Conservation (phyloP, 306 rosid species). For the Abrus precatorius region DNA sequence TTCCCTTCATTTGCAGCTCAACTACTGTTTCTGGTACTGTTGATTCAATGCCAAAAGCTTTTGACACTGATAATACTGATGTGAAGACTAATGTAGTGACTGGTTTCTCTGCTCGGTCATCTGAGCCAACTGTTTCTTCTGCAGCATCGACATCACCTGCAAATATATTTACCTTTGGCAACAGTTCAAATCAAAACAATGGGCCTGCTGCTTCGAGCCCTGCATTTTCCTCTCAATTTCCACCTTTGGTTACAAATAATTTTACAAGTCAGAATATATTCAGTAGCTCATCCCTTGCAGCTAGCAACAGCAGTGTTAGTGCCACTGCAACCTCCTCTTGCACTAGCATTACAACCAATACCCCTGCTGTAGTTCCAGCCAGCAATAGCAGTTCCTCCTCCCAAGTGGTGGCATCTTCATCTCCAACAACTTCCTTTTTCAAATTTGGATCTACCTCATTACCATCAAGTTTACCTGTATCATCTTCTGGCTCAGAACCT, state of each 20-base stretch:
- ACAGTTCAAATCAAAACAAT: conserved; percentile 54
- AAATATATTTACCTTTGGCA: conserved; percentile 50
- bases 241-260: conserved; percentile 47
- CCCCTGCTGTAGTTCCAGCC: conserved; percentile 44
- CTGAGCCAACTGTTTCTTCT: conserved; percentile 57
- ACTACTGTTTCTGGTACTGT: conserved; percentile 46
- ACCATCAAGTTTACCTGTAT: conserved; percentile 48
- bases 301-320: conserved; percentile 34
- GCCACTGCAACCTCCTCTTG: conserved; percentile 37
- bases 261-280: conserved; percentile 57
- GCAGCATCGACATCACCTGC: conserved; percentile 56
- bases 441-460: conserved; percentile 57
- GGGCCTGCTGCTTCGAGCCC: conserved; percentile 60
- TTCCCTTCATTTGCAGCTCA: conserved; percentile 61
- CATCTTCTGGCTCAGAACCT: conserved; percentile 53
- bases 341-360: conserved; percentile 43
- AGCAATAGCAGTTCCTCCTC: conserved; percentile 49
- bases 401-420: conserved; percentile 48
- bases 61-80: conserved; percentile 58
- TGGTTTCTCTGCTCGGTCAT: conserved; percentile 52
- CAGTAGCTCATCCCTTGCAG: conserved; percentile 48
- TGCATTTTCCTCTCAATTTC: conserved; percentile 44
- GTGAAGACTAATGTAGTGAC: conserved; percentile 47
- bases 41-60: conserved; percentile 49
- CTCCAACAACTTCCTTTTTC: conserved; percentile 55